Percentiles rank a stretch among this genome's conserved stretches.
These are phyloP conservation scores for Kwoniella heveanensis DNA, from an alignment of 768 basidiomycete species.

Conservation along the genomic window DNA sequence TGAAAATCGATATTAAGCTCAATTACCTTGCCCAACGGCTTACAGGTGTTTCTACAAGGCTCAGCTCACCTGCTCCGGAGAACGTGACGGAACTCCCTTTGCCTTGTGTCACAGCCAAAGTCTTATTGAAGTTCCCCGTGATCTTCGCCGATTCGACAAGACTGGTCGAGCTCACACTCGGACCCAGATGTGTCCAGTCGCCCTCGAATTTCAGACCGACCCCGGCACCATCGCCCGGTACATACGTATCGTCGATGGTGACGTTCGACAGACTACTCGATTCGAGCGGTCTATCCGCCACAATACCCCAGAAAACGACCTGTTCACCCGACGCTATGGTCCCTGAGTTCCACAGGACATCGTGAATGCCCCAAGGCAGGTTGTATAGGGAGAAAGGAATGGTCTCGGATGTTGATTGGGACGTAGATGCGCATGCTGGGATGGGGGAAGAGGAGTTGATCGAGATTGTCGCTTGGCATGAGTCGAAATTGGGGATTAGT, in stretches of 20 bases:
- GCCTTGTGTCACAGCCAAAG: constrained; percentile 25
- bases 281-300: constrained; percentile 25
- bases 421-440: constrained; percentile 38
- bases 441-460: constrained; percentile 41
- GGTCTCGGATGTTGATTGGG: constrained; percentile 9
- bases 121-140: constrained; percentile 29
- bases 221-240: background rate
- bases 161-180: constrained; percentile 5
- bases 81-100: constrained; percentile 19
- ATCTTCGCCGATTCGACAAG: constrained; percentile 4
- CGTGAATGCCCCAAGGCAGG: constrained; percentile 39
- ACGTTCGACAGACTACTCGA: constrained; percentile 25
- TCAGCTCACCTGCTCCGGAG: constrained; percentile 25
- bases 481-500: constrained; percentile 32
- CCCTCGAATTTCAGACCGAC: constrained; percentile 12
- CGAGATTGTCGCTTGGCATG: constrained; percentile 40
- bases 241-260: constrained; percentile 38
- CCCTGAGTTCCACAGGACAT: constrained; percentile 28
- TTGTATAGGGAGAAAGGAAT: constrained; percentile 36
- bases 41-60: background rate
- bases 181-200: constrained; percentile 28
- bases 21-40: no score
- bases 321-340: constrained; percentile 13
- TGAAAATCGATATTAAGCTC: background rate
- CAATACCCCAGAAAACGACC: constrained; percentile 49